A percentile compares a stretch with the other conserved stretches of the same genome.
phyloP scores from a whole-genome alignment of 2,329 filamentous ascomycete genomes.

The Helminthosporium solani region DNA sequence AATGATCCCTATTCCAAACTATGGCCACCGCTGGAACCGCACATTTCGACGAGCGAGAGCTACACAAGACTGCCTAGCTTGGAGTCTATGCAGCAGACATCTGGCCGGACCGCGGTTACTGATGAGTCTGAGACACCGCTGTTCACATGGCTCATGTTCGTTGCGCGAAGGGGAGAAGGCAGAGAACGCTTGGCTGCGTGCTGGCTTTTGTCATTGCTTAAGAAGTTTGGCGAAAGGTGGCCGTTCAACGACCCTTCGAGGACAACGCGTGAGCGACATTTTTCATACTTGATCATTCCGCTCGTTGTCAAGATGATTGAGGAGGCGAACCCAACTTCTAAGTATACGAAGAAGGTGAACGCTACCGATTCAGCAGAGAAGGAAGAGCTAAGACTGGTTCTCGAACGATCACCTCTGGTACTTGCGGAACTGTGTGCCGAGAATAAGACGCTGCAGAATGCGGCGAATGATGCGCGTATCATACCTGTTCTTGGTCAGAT shows the following conservation, averaged over 20 bases:
- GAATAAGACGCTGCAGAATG: conserved; percentile 75
- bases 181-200: conserved; percentile 46
- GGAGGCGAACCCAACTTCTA: conserved; percentile 31
- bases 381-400: conserved; percentile 30
- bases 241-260: conserved; percentile 40
- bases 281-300: conserved; percentile 49
- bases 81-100: conserved; percentile 28
- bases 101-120: conserved; percentile 32
- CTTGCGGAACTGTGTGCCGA: conserved; percentile 78
- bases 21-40: conserved; percentile 47
- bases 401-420: conserved; percentile 66
- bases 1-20: conserved; percentile 43
- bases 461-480: conserved; percentile 70
- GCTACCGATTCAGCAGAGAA: conserved; percentile 49
- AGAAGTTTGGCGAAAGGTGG: conserved; percentile 41
- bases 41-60: conserved; percentile 29
- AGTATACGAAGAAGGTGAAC: conserved; percentile 24
- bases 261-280: conserved; percentile 43
- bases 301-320: conserved; percentile 52
- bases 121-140: conserved; percentile 50
- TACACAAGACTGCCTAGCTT: conserved; percentile 36
- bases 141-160: conserved; percentile 50
- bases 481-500: conserved; percentile 64
- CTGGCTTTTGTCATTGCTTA: conserved; percentile 40
- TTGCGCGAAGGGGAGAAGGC: conserved; percentile 45